Percentiles rank a stretch among this genome's conserved stretches.
These are phyloP conservation scores for Galerina marginata DNA, from an alignment of 768 basidiomycete species.

Conservation along the genomic window DNA sequence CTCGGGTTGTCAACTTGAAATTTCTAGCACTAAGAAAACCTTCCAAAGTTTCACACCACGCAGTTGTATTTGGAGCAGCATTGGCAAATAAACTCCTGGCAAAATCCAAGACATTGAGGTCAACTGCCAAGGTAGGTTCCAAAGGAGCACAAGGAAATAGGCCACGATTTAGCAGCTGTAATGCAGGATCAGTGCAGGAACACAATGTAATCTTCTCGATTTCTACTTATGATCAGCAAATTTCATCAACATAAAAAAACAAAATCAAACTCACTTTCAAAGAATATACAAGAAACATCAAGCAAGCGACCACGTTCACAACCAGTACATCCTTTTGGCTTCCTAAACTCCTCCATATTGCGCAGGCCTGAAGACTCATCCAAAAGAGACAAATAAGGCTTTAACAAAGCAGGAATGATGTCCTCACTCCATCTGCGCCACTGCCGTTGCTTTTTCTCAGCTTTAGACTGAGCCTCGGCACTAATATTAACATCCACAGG, in stretches of 20 bases:
- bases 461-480: no score
- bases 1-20: constrained; percentile 25
- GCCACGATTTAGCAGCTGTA: constrained; percentile 1
- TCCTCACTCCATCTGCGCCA: no score
- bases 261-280: constrained; percentile 13
- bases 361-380: no score
- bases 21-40: constrained; percentile 22
- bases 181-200: constrained; percentile 10
- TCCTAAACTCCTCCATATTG: not conserved
- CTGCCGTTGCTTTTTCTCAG: no score
- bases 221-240: not conserved
- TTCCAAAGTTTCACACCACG: constrained; percentile 31
- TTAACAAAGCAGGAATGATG: no score
- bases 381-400: no score
- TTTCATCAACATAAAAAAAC: not conserved
- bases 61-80: constrained; percentile 20
- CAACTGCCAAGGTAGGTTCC: constrained; percentile 35
- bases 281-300: constrained; percentile 15
- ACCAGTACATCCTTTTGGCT: not conserved
- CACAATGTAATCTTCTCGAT: constrained; percentile 12
- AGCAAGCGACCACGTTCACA: not conserved
- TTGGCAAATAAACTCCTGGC: constrained; percentile 29
- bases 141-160: constrained; percentile 26
- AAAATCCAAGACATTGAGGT: constrained; percentile 35
- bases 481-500: no score